Base-by-base conservation (phyloP, 768 basidiomycete species). In the Auriscalpium vulgare region DNA sequence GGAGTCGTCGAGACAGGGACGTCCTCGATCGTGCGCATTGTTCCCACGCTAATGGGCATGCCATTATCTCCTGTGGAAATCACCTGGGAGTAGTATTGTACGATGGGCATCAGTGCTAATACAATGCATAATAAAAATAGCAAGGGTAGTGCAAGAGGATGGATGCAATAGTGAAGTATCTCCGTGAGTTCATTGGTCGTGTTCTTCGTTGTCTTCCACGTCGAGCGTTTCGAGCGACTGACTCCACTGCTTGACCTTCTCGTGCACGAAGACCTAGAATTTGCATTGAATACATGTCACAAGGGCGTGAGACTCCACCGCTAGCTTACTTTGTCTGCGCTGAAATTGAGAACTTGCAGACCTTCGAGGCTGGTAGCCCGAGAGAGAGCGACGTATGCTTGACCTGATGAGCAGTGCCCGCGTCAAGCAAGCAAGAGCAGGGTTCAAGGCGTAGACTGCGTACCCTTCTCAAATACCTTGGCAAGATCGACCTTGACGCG, bases 401-500 rank as follows among this genome's bases (percentile, higher is more conserved):
- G 91, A 36, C 90, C 89, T 91, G 56, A 29, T 10, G 23, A 47
- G 14, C 11, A 29, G 7, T 29, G 29, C 29, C 29, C 29, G 29
- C 29, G 29, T 40, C 45, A 44, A 47, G 17, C 16, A 36, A 10
- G 36, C 19, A 16, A 17, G 34, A 23, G 53, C n/a, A 36, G 51
- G 38, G 40, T 13, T 37, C 56, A 23, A 10, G 44, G 19, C 17
- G 10, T 29, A 44, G 16, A n/a, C 2, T 21, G 59, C 75, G 21
- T 50, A 83, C 89, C 91, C 70, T 91, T 92, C 71, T 93, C 97
- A 65, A 99, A 99, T 5, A 98, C 88, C 66, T 84, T 87, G 35
- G 84, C 84, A 37, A 99, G 77, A 66, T 98, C 95, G 46, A 98
- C 95, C 66, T 89, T 95, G 63, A 98, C 95, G 47, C 92, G 83